A percentile compares a stretch with the other conserved stretches of the same genome.
Evolutionary conservation across 177 flowering plant genomes (phyloP).

Genomic region (Vitis hybrid): DNA sequence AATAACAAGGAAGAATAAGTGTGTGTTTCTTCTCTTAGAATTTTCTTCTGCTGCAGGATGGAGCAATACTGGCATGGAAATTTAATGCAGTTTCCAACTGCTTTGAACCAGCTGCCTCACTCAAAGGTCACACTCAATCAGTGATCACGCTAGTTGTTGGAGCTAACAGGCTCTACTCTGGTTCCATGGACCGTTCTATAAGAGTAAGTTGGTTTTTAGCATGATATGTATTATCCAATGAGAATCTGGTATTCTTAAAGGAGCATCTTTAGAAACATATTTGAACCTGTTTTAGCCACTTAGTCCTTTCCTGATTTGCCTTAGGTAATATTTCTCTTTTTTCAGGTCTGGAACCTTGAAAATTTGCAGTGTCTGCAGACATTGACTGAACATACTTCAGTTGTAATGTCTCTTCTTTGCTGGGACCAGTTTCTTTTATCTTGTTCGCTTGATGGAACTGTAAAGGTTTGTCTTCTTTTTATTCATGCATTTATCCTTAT

Average conservation of each 20-base stretch:
- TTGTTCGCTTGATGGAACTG: constrained; percentile 79
- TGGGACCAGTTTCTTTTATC: constrained; percentile 94
- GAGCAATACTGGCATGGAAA: constrained; percentile 86
- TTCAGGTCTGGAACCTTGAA: constrained; percentile 92
- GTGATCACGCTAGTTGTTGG: constrained; percentile 91
- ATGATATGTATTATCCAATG: neutral
- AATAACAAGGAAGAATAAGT: neutral
- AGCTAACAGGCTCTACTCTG: constrained; percentile 85
- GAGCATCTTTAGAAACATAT: neutral
- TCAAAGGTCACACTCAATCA: constrained; percentile 63
- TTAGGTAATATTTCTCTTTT: constrained; percentile 6
- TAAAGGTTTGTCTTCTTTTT: constrained; percentile 57
- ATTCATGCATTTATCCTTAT: neutral
- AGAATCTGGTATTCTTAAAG: neutral
- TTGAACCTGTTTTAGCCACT: neutral
- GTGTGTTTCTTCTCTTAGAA: neutral
- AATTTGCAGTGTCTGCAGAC: constrained; percentile 82
- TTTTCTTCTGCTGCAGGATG: constrained; percentile 61
- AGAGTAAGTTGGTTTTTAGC: constrained; percentile 47
- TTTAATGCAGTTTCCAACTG: constrained; percentile 55
- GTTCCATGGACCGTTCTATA: constrained; percentile 88
- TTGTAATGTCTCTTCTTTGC: constrained; percentile 91
- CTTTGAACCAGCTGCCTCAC: constrained; percentile 88
- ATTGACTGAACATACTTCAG: constrained; percentile 69
- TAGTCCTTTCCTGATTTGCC: constrained; percentile 4